Evolutionary conservation across 139 green algal genomes (phyloP), one percentile per base, ranked within the genome.

Genomic region (Chloropicon primus): DNA sequence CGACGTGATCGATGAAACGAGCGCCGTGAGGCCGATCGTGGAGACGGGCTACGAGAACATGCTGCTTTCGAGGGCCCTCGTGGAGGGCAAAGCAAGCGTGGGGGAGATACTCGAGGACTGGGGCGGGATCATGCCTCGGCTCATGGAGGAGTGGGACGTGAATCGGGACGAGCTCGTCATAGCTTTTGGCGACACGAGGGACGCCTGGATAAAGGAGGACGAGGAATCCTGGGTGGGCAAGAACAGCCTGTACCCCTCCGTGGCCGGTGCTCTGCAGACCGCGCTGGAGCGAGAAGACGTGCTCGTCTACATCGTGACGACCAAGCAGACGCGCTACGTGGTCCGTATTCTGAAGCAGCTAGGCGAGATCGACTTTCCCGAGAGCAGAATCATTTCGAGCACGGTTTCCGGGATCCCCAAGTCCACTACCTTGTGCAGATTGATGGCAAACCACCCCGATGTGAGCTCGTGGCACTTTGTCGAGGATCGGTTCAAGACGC

Each of bases 1-100:
- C 0, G 75, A 84, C 22, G 82, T 98, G 24, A 71, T 97, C 23
- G 87, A 91, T 27, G 79, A 92, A 26, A 97, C 98, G 91, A 82
- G 89, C 0, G 73, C 75, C 2, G 90, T 96, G 0, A 84, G 95
- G 27, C 95, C 95, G 2, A 94, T 99, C 1, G 92, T 99, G 2
- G 95, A 99, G 82, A 98, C 95, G 1, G 95, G 91, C 75, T 99
- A 96, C 82, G 95, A 99, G 80, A 98, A 98, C 83, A 84, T 98
- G 21, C 85, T 98, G 2, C 92, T 97, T 79, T 91, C 97, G 73
- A 83, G 92, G 21, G 91, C 86, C 73, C 78, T 97, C 80, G 87
- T 94, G 25, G 92, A 97, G 79, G 91, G 91, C 21, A 82, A 92
- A 1, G 71, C n/a, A 17, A 77, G 26, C 24, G 25, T 86, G 1